A percentile compares a stretch with the other conserved stretches of the same genome.
These are phyloP conservation scores for Penicillium lividum DNA, from an alignment of 495 filamentous ascomycete genomes.

Conservation along the genomic window DNA sequence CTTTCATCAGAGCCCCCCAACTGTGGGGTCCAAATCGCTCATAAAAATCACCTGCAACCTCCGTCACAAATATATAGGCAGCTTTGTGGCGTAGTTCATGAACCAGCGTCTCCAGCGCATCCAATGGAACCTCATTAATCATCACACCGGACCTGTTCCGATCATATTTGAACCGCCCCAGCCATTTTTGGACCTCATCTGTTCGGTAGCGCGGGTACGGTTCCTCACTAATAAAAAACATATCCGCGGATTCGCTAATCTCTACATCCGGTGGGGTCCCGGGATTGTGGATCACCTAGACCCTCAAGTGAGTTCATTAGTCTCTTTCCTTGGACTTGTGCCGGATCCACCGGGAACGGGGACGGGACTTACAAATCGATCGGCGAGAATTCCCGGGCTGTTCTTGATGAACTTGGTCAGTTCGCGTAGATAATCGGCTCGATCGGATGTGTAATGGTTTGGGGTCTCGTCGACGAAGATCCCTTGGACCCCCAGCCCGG, in stretches of 20 bases:
- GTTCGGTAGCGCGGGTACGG: constrained; percentile 7
- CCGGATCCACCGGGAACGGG: not conserved
- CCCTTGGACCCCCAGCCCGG: not conserved
- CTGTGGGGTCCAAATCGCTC: constrained; percentile 8
- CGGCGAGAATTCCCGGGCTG: constrained; percentile 1
- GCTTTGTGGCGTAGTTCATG: constrained; percentile 3
- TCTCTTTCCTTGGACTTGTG: not conserved
- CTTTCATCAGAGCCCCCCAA: constrained; percentile 3
- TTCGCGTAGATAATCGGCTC: constrained; percentile 4
- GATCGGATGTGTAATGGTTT: not conserved
- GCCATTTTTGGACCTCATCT: constrained; percentile 4
- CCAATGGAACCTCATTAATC: constrained; percentile 6
- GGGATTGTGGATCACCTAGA: constrained; percentile 5
- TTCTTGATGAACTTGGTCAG: constrained; percentile 8
- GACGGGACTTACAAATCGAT: constrained; percentile 6
- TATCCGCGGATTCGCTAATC: constrained; percentile 3
- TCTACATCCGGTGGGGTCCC: constrained; percentile 4
- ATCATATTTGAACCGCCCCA: constrained; percentile 1
- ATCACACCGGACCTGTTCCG: constrained; percentile 1
- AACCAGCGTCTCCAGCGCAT: not conserved
- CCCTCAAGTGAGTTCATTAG: not conserved
- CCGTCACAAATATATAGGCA: constrained; percentile 5
- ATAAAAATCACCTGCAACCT: constrained; percentile 8
- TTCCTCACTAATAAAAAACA: constrained; percentile 9
- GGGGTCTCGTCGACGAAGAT: constrained; percentile 9